Percentiles rank a stretch among this genome's conserved stretches.
phyloP scores from a whole-genome alignment of 2,329 filamentous ascomycete species.

The Neonectria faginata region DNA sequence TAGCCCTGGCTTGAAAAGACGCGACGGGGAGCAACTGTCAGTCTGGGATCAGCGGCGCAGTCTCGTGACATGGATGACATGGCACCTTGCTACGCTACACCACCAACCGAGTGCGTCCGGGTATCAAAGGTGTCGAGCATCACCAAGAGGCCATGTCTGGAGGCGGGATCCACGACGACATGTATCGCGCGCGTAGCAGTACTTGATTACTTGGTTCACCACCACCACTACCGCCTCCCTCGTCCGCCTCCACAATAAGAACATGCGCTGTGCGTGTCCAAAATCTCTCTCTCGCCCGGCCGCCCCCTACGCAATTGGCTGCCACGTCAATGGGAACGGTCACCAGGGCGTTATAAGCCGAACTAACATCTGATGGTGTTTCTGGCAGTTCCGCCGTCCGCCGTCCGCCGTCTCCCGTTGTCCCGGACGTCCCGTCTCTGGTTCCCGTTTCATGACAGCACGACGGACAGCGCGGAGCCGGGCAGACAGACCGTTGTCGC shows the following conservation, averaged over 20 bases:
- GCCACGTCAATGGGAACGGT: conserved; percentile 42
- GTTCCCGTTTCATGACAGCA: background rate
- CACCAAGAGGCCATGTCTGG: background rate
- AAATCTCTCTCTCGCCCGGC: background rate
- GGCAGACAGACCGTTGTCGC: conserved; percentile 6
- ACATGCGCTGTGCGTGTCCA: background rate
- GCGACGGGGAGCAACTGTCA: background rate
- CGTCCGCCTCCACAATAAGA: background rate
- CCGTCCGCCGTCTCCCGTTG: background rate
- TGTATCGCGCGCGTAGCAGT: conserved; percentile 26
- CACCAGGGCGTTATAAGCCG: conserved; percentile 19
- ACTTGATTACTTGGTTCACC: conserved; percentile 18
- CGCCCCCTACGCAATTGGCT: conserved; percentile 24
- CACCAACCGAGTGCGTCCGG: background rate
- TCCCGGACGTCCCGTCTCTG: background rate
- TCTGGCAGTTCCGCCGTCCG: conserved; percentile 1
- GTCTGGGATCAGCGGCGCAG: conserved; percentile 7
- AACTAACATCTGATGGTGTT: conserved; percentile 28
- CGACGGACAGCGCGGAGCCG: background rate
- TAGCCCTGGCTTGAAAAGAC: background rate
- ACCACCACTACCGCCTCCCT: background rate
- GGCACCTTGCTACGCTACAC: background rate
- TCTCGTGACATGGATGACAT: conserved; percentile 4
- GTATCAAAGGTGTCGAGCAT: background rate
- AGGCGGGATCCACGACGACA: background rate